Base-by-base conservation (phyloP, 1,284 basidiomycete species). In the Tremellales sp. region DNA sequence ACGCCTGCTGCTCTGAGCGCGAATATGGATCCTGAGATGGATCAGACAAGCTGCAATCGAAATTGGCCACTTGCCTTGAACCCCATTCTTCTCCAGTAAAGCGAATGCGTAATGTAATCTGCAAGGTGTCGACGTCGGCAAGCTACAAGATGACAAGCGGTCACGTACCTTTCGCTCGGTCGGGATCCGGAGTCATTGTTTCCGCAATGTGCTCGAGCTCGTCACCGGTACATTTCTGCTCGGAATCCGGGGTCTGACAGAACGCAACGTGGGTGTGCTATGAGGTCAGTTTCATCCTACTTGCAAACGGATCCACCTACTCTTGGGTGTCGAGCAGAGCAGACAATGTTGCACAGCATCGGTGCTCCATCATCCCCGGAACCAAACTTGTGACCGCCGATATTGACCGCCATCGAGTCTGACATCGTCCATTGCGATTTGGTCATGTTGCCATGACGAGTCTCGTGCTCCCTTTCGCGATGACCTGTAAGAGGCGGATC, bases 371-470 rank as follows among this genome's bases (percentile, higher is more conserved):
- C 77, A 43, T 82, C 80, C n/a, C 76, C 75, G 0, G 77, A 57
- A 1, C 74, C 78, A 57, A 80, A 83, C 45, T 75, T 78, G 40
- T 75, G 75, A 2, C 81, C 81, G 50, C 77, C 74, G 2, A 82
- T 65, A 51, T 83, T 81, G 0, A 82, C 52, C 1, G 69, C 75
- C 21, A 80, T 76, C 0, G 74, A 70, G 0, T 77, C 78, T 40
- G 81, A 79, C 1, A 84, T 58, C 0, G 76, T 71, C 82, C 82
- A 83, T 29, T 71, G 70, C 0, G 78, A 77, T 39, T 65, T 71
- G 0, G 78, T 77, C 82, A 83, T 83, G 1, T 79, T 81, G 3
- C 81, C 82, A 53, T 83, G 81, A 25, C 74, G 73, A 0, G 81
- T 84, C 28, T 82, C 80, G 43, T 83, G 81, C 34, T 80, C 77